phyloP scores from a whole-genome alignment of 805 yeast species.

The Candida caryicola region DNA sequence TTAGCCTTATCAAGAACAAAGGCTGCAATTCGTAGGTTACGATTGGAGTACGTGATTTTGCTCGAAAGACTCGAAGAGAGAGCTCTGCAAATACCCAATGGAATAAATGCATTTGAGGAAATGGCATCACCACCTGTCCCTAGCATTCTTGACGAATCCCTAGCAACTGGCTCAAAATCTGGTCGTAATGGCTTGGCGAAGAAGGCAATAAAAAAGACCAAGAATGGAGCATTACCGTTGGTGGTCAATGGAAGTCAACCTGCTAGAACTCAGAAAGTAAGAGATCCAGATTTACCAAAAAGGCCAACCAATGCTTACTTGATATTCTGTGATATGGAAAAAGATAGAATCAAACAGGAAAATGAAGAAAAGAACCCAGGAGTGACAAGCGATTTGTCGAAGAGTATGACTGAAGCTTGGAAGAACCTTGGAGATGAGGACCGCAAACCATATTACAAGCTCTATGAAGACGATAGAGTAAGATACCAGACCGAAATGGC shows the following conservation, averaged over 20 bases:
- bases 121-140: constrained; percentile 44
- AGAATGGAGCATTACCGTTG: constrained; percentile 12
- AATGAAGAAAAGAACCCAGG: constrained; percentile 53
- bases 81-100: constrained; percentile 31
- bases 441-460: constrained; percentile 67
- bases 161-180: constrained; percentile 21
- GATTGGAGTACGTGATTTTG: constrained; percentile 78
- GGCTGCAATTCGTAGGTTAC: constrained; percentile 68
- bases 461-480: constrained; percentile 74
- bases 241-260: constrained; percentile 13
- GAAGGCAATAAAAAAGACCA: constrained; percentile 16
- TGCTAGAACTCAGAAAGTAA: constrained; percentile 36
- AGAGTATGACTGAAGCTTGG: constrained; percentile 84
- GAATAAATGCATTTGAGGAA: constrained; percentile 26
- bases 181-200: constrained; percentile 12
- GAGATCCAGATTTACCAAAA: constrained; percentile 85
- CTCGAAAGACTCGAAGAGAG: constrained; percentile 74
- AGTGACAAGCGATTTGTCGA: constrained; percentile 59
- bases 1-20: constrained; percentile 76
- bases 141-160: constrained; percentile 29
- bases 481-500: constrained; percentile 75
- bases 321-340: constrained; percentile 82
- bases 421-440: constrained; percentile 65
- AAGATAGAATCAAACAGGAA: constrained; percentile 63
- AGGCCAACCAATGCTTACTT: constrained; percentile 89